phyloP scores from a whole-genome alignment of 345 rosid genomes.

The Microcos paniculata region DNA sequence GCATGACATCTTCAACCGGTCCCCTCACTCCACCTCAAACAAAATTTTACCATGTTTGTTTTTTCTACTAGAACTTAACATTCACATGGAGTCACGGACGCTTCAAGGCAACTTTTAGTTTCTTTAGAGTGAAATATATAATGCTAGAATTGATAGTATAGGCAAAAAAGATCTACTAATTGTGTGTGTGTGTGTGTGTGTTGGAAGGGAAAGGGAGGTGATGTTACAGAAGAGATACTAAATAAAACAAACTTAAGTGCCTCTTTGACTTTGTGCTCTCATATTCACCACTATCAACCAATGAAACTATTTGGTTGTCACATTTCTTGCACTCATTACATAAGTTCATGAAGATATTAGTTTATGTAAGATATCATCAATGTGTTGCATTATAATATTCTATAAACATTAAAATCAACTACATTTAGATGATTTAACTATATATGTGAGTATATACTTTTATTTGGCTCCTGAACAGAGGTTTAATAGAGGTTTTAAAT shows the following conservation, averaged over 20 bases:
- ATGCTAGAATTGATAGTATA: not conserved
- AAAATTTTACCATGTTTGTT: too few species aligned
- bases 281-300: not conserved
- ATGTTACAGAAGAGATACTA: not conserved
- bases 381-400: not conserved
- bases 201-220: not conserved
- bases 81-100: not conserved
- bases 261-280: not conserved
- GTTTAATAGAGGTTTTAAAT: not conserved
- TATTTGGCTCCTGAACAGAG: not conserved
- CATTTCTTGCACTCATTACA: not conserved
- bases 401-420: not conserved
- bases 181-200: too few species aligned
- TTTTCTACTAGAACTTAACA: not conserved
- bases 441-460: not conserved
- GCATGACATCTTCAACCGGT: too few species aligned
- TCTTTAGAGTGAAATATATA: not conserved
- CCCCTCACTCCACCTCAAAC: too few species aligned
- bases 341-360: not conserved
- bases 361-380: not conserved
- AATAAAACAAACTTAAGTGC: not conserved
- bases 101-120: not conserved
- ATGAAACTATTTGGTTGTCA: not conserved
- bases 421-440: not conserved
- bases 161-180: not conserved